A percentile compares a stretch with the other conserved stretches of the same genome.
phyloP scores from a whole-genome alignment of 2,329 filamentous ascomycete species.

The Diaporthe eres region DNA sequence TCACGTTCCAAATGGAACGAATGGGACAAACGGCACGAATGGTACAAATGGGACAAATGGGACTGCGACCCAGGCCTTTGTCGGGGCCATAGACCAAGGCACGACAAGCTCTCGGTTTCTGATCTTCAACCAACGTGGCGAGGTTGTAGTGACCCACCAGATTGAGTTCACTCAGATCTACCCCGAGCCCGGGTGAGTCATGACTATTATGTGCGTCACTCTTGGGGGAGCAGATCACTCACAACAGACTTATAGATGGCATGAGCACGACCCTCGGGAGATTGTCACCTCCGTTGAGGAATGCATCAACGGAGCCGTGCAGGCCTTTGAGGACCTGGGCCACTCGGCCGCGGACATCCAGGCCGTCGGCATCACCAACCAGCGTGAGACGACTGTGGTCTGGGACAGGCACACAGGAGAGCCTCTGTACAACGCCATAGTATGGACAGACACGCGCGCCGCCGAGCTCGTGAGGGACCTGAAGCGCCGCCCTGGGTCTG shows the following conservation, averaged over 20 bases:
- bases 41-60: not conserved
- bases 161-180: constrained; percentile 90
- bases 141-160: constrained; percentile 86
- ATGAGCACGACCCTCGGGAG: constrained; percentile 88
- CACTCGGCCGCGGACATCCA: constrained; percentile 78
- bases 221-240: constrained; percentile 38
- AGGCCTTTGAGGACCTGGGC: constrained; percentile 78
- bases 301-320: constrained; percentile 83
- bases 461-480: constrained; percentile 80
- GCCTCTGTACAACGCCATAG: constrained; percentile 86
- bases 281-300: constrained; percentile 81
- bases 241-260: constrained; percentile 72
- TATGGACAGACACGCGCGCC: constrained; percentile 91
- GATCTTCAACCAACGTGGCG: constrained; percentile 86
- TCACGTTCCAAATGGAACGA: not conserved
- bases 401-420: constrained; percentile 88
- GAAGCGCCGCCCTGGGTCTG: constrained; percentile 76
- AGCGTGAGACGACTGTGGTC: constrained; percentile 88
- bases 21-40: not conserved
- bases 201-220: constrained; percentile 26
- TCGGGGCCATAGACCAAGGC: constrained; percentile 91
- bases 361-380: constrained; percentile 88
- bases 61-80: constrained; percentile 62
- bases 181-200: constrained; percentile 83
- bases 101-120: constrained; percentile 92